Conservation (phyloP, 2,329 filamentous ascomycete species). For the Dactylellina sp. region DNA sequence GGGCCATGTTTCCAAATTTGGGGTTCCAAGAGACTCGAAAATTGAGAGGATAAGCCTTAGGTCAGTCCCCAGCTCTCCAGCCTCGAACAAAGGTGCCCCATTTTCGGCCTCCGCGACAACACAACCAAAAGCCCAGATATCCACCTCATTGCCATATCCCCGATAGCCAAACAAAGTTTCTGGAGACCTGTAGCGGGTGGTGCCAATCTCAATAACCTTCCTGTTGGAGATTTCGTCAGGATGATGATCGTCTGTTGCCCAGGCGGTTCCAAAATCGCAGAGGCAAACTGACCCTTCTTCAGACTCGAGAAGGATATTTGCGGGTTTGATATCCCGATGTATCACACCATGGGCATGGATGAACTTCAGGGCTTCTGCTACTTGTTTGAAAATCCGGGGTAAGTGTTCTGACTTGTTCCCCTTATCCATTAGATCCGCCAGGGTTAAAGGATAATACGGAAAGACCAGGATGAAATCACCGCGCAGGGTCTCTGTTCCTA, state of each 20-base stretch:
- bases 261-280: constrained; percentile 92
- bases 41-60: constrained; percentile 90
- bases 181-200: constrained; percentile 88
- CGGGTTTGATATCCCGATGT: constrained; percentile 93
- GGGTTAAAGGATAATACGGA: constrained; percentile 81
- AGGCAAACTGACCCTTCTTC: constrained; percentile 79
- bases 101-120: constrained; percentile 78
- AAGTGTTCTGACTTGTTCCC: constrained; percentile 47
- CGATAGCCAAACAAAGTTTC: constrained; percentile 89
- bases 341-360: constrained; percentile 82
- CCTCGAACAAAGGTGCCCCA: constrained; percentile 78
- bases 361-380: constrained; percentile 68
- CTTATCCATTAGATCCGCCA: constrained; percentile 74
- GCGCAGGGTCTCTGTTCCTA: constrained; percentile 75
- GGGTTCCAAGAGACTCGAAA: constrained; percentile 90
- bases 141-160: constrained; percentile 77
- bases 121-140: constrained; percentile 89
- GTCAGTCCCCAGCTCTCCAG: constrained; percentile 90
- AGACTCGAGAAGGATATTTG: constrained; percentile 80
- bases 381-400: constrained; percentile 56
- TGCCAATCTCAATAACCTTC: constrained; percentile 94
- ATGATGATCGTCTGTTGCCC: constrained; percentile 73
- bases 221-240: constrained; percentile 72
- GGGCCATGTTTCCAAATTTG: constrained; percentile 83
- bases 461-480: constrained; percentile 83